Base-by-base conservation (phyloP, 2,329 filamentous ascomycete species). In the Pseudocercospora ulei region DNA sequence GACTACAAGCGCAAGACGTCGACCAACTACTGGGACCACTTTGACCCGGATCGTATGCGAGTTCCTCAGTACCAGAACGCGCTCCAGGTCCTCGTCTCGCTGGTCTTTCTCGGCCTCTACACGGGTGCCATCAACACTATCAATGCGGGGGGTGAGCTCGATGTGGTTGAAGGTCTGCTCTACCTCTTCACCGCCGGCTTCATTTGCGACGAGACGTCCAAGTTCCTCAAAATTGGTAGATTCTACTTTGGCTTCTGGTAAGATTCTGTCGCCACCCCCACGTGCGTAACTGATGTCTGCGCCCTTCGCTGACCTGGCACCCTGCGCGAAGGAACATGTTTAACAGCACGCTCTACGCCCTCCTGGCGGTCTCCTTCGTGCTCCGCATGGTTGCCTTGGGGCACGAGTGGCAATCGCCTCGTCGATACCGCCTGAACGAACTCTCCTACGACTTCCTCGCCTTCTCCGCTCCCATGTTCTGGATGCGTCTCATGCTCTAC, bases 171-270 rank as follows among this genome's bases (percentile, higher is more conserved):
- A 59, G 74, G 80, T 0, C 64, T 90, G 9, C 71, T 98, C 7
- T 98, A 98, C 56, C 58, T 88, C 47, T 95, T 98, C 66, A 96
- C 90, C 0, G 61, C 88, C 3, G 87, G 85, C 13, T 98, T 92
- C 61, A 73, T 95, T 19, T 86, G 78, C 53, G 88, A 98, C 57
- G 90, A 96, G 58, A 50, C 79, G 1, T 67, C 78, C 57, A 98
- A 98, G 62, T 75, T 95, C 52, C 94, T 84, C 75, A 98, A 98
- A 60, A 82, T 94, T 8, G 90, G 90, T 6, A 75, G 82, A 46
- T 82, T 81, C 54, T 96, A 96, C 56, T 71, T 98, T 39, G 80
- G 84, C 12, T 98, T 98, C 61, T 96, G 90, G 90, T n/a, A n/a
- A n/a, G n/a, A n/a, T n/a, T n/a, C n/a, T n/a, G n/a, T n/a, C n/a